Conservation (phyloP, 192 early-diverging fungal genomes). For the Glomus cerebriforme region DNA sequence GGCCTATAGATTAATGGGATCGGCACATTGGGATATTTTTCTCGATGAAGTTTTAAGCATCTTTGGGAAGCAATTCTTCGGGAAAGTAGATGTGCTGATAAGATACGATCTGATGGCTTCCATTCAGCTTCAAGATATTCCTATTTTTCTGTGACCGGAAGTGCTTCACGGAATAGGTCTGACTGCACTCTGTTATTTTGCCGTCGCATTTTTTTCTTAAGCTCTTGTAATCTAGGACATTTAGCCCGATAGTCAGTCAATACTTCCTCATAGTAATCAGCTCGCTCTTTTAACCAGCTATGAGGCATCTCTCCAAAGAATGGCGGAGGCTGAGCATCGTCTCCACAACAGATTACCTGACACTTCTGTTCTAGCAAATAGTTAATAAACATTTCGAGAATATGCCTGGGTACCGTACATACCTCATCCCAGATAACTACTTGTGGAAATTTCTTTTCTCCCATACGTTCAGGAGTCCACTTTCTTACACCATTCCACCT, state of each 20-base stretch:
- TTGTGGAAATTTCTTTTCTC: constrained; percentile 26
- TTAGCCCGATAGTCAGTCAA: constrained; percentile 17
- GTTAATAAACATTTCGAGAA: constrained; percentile 28
- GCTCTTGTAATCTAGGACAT: constrained; percentile 16
- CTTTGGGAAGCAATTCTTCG: too few species aligned
- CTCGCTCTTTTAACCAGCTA: constrained; percentile 18
- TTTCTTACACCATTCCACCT: too few species aligned
- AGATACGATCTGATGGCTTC: constrained; percentile 14
- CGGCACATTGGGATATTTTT: constrained; percentile 17
- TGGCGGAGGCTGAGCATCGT: constrained; percentile 18
- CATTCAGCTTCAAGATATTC: constrained; percentile 17
- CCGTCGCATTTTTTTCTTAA: constrained; percentile 21
- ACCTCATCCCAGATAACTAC: constrained; percentile 20
- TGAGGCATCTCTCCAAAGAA: constrained; percentile 23
- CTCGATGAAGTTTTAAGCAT: neutral
- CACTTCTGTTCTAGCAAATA: constrained; percentile 25
- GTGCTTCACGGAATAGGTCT: constrained; percentile 1
- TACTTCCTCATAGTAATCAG: constrained; percentile 26
- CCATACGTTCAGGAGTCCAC: too few species aligned
- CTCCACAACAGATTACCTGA: constrained; percentile 23
- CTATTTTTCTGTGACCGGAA: constrained; percentile 24
- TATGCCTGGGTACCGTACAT: constrained; percentile 17
- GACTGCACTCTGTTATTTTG: too few species aligned
- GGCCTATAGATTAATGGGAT: constrained; percentile 24
- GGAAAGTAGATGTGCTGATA: neutral